Evolutionary conservation across 495 filamentous ascomycete genomes (phyloP).

Genomic region (Cercophora sp.): DNA sequence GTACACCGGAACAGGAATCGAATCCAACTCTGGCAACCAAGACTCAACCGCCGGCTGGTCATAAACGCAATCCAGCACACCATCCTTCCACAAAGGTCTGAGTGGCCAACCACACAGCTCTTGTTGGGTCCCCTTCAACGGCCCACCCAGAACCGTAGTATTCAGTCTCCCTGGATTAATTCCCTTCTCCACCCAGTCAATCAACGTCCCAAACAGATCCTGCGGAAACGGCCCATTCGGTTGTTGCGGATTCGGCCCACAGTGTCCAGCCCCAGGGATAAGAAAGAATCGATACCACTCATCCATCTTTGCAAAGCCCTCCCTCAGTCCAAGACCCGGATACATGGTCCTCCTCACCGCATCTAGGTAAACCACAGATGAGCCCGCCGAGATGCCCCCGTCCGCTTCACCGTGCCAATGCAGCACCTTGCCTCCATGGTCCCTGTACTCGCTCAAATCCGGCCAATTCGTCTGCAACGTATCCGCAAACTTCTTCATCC

Average conservation of each 20-base stretch:
- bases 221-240: conserved; percentile 45
- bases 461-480: conserved; percentile 47
- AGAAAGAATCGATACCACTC: conserved; percentile 53
- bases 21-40: conserved; percentile 23
- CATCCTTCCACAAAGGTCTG: conserved; percentile 42
- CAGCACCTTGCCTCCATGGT: conserved; percentile 48
- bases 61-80: conserved; percentile 39
- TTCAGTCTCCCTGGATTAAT: conserved; percentile 38
- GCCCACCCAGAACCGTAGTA: conserved; percentile 32
- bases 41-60: conserved; percentile 39
- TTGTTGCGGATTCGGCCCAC: conserved; percentile 34
- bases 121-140: conserved; percentile 36
- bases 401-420: conserved; percentile 53
- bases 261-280: conserved; percentile 51
- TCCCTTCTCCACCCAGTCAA: conserved; percentile 51
- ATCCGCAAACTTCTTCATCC: conserved; percentile 36
- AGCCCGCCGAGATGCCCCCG: conserved; percentile 42
- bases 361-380: conserved; percentile 47
- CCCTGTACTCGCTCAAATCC: conserved; percentile 41
- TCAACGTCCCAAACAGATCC: conserved; percentile 40
- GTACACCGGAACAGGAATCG: conserved; percentile 10
- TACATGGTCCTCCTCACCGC: conserved; percentile 50
- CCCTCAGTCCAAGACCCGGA: conserved; percentile 32
- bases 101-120: conserved; percentile 47
- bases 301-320: conserved; percentile 34